Evolutionary conservation across 768 basidiomycete genomes (phyloP).

Genomic region (Galerina sulciceps): DNA sequence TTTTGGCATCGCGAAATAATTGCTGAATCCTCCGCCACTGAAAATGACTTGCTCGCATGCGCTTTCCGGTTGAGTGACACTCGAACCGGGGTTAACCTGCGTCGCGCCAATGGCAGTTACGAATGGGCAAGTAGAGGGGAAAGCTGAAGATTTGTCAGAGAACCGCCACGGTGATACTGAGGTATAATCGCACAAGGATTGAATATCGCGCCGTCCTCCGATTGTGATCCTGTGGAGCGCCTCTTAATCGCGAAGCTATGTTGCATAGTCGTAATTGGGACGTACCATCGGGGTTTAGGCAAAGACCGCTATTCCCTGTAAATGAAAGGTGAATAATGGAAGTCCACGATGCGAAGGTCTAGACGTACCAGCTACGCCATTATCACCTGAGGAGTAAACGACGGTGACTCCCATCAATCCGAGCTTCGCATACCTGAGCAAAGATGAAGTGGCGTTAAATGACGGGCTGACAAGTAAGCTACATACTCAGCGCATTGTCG

Average conservation of each 20-base stretch:
- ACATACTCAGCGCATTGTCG: constrained; percentile 46
- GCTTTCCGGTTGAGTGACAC: constrained; percentile 33
- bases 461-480: background rate
- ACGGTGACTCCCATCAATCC: constrained; percentile 63
- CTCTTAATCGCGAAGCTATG: background rate
- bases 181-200: constrained; percentile 24
- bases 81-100: constrained; percentile 35
- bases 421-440: constrained; percentile 46
- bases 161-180: background rate
- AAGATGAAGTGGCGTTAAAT: background rate
- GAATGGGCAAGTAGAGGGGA: constrained; percentile 47
- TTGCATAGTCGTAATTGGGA: background rate
- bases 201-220: constrained; percentile 41
- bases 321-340: background rate
- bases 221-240: constrained; percentile 23
- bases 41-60: constrained; percentile 41
- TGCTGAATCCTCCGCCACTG: constrained; percentile 46
- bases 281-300: constrained; percentile 47
- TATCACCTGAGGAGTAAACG: constrained; percentile 61
- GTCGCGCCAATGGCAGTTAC: constrained; percentile 54
- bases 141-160: constrained; percentile 19
- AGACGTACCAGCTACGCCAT: constrained; percentile 49
- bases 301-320: constrained; percentile 30
- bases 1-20: constrained; percentile 39
- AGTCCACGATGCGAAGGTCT: background rate